Base-by-base conservation (phyloP, 768 basidiomycete genomes). In the Lyophyllum atratum region DNA sequence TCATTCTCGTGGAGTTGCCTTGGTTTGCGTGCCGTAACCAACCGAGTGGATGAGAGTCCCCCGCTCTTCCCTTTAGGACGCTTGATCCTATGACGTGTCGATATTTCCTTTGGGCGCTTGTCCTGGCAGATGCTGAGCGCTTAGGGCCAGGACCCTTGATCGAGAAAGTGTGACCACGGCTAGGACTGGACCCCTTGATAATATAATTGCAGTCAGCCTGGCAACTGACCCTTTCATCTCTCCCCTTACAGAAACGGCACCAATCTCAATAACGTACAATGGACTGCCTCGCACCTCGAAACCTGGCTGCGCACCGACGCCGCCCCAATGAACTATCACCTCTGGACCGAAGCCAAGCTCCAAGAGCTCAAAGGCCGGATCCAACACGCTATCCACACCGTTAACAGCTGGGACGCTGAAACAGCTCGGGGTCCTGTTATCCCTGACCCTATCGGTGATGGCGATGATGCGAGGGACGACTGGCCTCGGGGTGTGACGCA, bases 281-380 rank as follows among this genome's bases (percentile, higher is more conserved):
- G 88, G 89, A 84, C 80, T 0, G 70, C 77, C 2, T 70, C 77
- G 1, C 64, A 76, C 19, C 73, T 90, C 54, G 84, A 87, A 64
- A 53, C 64, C 3, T 90, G 87, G 87, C 70, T 90, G 17, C 66
- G 74, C 29, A 74, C 73, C 0, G 72, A 81, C 15, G 89, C 87
- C 61, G 84, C 80, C 75, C 78, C 85, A 4, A 89, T 89, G 86
- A 79, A 81, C 0, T 90, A 87, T 61, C 1, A 63, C 61, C 0
- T 89, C 84, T 60, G 77, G 79, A 26, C 67, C 74, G 0, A 67
- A 69, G 14, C 52, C 40, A 76, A 78, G 63, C 72, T 76, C 54
- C 70, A 71, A 17, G 76, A 80, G 54, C 78, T 85, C 64, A 73
- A 77, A 17, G 67, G 70, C 4, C 76, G 82, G 17, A 83, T 90